Conservation (phyloP, 495 filamentous ascomycete species). For the Talaromyces ruber region DNA sequence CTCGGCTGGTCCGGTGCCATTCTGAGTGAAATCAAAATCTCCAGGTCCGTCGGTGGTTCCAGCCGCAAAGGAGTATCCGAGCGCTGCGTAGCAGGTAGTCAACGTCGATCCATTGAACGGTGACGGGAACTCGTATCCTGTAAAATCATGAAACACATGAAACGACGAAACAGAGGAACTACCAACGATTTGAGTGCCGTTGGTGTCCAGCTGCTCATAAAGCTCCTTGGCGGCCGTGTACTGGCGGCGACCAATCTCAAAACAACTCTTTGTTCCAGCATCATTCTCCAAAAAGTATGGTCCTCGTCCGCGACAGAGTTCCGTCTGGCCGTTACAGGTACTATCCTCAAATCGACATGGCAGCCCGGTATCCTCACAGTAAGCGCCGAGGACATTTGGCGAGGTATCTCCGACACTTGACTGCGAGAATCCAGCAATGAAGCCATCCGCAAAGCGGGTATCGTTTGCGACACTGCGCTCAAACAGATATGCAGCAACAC, state of each 20-base stretch:
- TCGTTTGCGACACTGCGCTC: slow-evolving; percentile 59
- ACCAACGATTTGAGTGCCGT: slow-evolving; percentile 41
- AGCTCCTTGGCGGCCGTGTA: slow-evolving; percentile 54
- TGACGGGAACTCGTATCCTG: slow-evolving; percentile 62
- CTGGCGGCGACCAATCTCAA: slow-evolving; percentile 62
- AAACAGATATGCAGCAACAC: slow-evolving; percentile 80
- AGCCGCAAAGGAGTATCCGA: slow-evolving; percentile 91
- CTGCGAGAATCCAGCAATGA: slow-evolving; percentile 91
- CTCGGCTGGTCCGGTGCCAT: slow-evolving; percentile 63
- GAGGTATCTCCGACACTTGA: slow-evolving; percentile 89
- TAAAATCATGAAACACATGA: slow-evolving; percentile 69
- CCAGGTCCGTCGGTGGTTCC: slow-evolving; percentile 93
- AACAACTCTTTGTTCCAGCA: slow-evolving; percentile 63
- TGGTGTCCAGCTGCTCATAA: slow-evolving; percentile 44
- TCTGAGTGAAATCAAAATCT: slow-evolving; percentile 90
- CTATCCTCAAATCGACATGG: slow-evolving; percentile 64
- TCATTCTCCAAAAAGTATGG: slow-evolving; percentile 68
- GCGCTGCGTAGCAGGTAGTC: slow-evolving; percentile 78
- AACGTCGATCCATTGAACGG: slow-evolving; percentile 63
- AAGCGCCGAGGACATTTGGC: slow-evolving; percentile 83
- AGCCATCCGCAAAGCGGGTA: slow-evolving; percentile 50
- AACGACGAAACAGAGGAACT: slow-evolving; percentile 55
- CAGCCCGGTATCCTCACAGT: slow-evolving; percentile 64
- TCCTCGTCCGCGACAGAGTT: slow-evolving; percentile 77
- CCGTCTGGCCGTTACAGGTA: slow-evolving; percentile 67